Conservation (phyloP, 192 early-diverging fungal genomes). For the Chytriomyces hyalinus region DNA sequence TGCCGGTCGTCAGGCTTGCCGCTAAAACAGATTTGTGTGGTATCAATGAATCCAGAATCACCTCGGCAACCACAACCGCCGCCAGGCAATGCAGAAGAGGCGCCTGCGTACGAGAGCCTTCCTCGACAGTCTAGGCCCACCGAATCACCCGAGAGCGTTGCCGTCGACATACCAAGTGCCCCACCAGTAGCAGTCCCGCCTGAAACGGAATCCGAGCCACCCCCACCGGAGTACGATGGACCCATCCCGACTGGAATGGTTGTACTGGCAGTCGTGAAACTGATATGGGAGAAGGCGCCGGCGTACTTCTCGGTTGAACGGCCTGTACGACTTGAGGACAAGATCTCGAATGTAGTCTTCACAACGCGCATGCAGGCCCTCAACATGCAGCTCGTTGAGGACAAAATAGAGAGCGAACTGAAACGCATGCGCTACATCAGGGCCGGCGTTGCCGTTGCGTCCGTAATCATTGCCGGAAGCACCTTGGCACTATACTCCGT, state of each 20-base stretch:
- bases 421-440: neutral
- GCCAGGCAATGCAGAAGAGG: neutral
- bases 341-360: constrained; percentile 10
- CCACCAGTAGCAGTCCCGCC: too few relatives aligned
- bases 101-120: neutral
- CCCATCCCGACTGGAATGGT: neutral
- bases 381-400: neutral
- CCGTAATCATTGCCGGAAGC: neutral
- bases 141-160: neutral
- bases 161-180: too few relatives aligned
- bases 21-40: neutral
- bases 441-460: neutral
- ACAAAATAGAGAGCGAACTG: neutral
- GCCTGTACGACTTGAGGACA: constrained; percentile 2
- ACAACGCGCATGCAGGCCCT: constrained; percentile 7
- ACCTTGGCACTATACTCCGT: too few relatives aligned
- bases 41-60: neutral
- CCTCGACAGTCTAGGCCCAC: neutral
- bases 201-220: neutral
- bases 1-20: neutral
- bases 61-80: neutral
- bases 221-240: constrained; percentile 18
- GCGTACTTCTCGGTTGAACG: neutral
- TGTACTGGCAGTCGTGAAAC: neutral
- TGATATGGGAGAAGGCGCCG: neutral